Evolutionary conservation across 2,329 filamentous ascomycete genomes (phyloP).

Genomic region (Hypoxylon sp.): DNA sequence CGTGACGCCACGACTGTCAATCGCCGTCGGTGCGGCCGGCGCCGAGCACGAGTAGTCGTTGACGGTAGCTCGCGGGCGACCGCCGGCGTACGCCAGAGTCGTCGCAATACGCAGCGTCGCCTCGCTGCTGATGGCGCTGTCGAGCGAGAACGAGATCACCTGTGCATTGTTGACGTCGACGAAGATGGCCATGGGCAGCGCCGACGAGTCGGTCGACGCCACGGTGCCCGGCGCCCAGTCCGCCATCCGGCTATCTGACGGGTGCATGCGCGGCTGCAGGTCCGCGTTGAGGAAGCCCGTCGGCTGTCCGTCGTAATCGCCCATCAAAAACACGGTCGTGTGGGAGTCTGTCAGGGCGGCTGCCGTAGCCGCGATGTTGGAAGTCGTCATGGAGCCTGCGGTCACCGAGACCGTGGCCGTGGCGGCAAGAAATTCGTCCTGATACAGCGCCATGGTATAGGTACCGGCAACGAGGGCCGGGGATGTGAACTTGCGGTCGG

Average conservation of each 20-base stretch:
- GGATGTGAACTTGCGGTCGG: constrained; percentile 63
- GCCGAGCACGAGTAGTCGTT: constrained; percentile 50
- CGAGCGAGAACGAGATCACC: constrained; percentile 57
- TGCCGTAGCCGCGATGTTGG: constrained; percentile 59
- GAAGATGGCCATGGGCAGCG: constrained; percentile 70
- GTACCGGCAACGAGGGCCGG: constrained; percentile 70
- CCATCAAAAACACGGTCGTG: constrained; percentile 65
- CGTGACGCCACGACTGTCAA: constrained; percentile 68
- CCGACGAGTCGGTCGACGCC: constrained; percentile 58
- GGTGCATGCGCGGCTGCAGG: constrained; percentile 69
- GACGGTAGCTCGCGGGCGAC: constrained; percentile 60
- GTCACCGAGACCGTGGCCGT: constrained; percentile 59
- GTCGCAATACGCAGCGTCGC: constrained; percentile 68
- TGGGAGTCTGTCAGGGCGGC: constrained; percentile 53
- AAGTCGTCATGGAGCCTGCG: constrained; percentile 59
- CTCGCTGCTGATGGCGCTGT: constrained; percentile 55
- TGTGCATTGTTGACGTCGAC: constrained; percentile 60
- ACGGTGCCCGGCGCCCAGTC: constrained; percentile 64
- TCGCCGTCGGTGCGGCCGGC: constrained; percentile 56
- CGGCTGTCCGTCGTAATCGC: constrained; percentile 68
- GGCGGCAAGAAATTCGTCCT: constrained; percentile 65
- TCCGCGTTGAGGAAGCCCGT: constrained; percentile 69
- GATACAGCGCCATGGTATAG: constrained; percentile 71
- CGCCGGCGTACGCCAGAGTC: constrained; percentile 67
- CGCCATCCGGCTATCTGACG: constrained; percentile 65